Evolutionary conservation across 768 basidiomycete genomes (phyloP), one percentile per base, ranked within the genome.

Genomic region (Scleroderma bovista): DNA sequence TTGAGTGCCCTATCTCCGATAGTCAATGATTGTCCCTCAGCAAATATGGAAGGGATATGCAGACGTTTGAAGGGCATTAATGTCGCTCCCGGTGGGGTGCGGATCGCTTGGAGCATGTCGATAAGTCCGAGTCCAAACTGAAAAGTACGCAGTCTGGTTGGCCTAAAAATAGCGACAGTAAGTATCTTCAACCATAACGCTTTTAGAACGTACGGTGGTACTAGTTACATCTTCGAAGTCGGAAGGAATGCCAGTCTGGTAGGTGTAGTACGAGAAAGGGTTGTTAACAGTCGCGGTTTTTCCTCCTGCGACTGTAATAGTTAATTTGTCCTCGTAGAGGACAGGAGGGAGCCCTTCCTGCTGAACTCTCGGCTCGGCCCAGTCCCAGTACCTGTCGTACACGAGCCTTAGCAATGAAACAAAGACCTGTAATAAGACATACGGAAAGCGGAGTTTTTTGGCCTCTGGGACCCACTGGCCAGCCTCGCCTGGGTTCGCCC

Each of bases 391-490:
- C 31, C 60, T 65, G 41, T 13, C 19, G 4, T 34, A 31, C 34
- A 40, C 17, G 26, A 37, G n/a, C 52, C 38, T 51, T 33, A 37
- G 33, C 11, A 17, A 19, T n/a, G 33, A 17, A 20, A n/a, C 7
- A n/a, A 32, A 23, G 37, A 10, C 38, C 41, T 19, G 12, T 22
- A 17, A 20, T 8, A 13, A 16, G 32, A 53, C 63, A 15, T n/a
- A 60, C 63, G 65, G 65, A 42, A 64, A 67, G 6, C 63, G 56
- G 26, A 65, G 46, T 33, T 62, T 46, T 29, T 58, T 55, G 12
- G 64, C 62, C 20, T 55, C 51, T 3, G 38, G 13, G 26, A 55
- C 47, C 63, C 58, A 65, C 20, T 33, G 31, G 6, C 59, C 61
- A 9, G 13, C 20, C 37, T 64, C 64, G 17, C 3, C 26, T 12